These are phyloP conservation scores for Gorgonomyces haynaldii DNA, from an alignment of 192 early-diverging fungal genomes.

Conservation along the genomic window DNA sequence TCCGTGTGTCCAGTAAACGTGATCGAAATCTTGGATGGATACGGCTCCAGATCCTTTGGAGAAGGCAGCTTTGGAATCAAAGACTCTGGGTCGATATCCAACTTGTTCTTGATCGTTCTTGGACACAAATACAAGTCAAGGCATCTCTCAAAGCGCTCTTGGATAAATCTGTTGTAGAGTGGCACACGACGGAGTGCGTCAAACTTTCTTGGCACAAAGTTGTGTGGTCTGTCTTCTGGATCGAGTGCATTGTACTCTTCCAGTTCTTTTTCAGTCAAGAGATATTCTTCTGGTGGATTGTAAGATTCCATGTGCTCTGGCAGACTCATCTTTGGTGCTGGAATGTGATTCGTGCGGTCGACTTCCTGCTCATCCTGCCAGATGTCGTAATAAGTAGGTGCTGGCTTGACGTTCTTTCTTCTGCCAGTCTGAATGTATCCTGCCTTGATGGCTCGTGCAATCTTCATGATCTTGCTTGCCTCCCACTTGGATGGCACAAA, in stretches of 20 bases:
- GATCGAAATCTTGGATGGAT: conserved; percentile 71
- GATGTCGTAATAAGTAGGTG: conserved; percentile 73
- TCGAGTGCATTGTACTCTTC: conserved; percentile 70
- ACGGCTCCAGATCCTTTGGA: conserved; percentile 88
- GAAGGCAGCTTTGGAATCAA: conserved; percentile 91
- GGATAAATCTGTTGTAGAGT: conserved; percentile 76
- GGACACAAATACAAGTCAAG: conserved; percentile 95
- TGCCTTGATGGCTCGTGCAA: conserved; percentile 87
- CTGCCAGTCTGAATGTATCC: conserved; percentile 65
- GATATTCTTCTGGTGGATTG: conserved; percentile 91
- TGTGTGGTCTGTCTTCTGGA: conserved; percentile 57
- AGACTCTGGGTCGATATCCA: conserved; percentile 81
- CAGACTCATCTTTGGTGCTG: conserved; percentile 78
- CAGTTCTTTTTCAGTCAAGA: conserved; percentile 70
- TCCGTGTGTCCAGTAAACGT: conserved; percentile 72
- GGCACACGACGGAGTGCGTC: conserved; percentile 71
- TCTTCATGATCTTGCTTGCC: conserved; percentile 90
- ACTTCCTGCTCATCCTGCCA: conserved; percentile 65
- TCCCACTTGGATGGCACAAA: conserved; percentile 94
- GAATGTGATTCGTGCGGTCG: conserved; percentile 60
- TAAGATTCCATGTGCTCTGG: conserved; percentile 90
- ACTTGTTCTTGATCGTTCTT: conserved; percentile 71
- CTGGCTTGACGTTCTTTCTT: conserved; percentile 20
- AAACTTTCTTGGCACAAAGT: conserved; percentile 62
- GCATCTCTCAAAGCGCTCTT: conserved; percentile 93